Evolutionary conservation across 768 basidiomycete genomes (phyloP), one percentile per base, ranked within the genome.

Genomic region (Boletus coccyginus): DNA sequence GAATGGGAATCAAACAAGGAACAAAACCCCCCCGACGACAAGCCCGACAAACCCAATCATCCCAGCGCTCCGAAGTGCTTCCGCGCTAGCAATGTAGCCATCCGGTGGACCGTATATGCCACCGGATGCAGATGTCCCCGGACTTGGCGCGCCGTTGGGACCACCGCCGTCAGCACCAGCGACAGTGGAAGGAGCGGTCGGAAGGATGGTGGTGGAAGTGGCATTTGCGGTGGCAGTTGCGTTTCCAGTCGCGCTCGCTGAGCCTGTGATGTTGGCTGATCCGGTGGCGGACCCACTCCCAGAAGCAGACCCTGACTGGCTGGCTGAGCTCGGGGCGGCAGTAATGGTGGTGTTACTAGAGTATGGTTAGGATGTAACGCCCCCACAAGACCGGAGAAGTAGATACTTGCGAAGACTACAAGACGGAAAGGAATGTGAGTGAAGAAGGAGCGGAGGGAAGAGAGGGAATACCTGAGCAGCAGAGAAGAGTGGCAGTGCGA

Each of bases 61-160:
- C 14, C 80, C 56, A 7, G 77, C 72, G 56, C 80, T 82, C 40
- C 75, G 74, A 39, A 85, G 74, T 2, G 75, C 70, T 3, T 73
- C 62, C 8, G 82, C 88, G 13, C 77, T 80, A 31, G 85, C 80
- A 58, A 83, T 84, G 71, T 84, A 90, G 50, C 75, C 69, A 63
- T 91, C 88, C 46, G 78, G 76, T 46, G 88, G 88, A n/a, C 88
- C 88, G 57, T 78, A 86, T 36, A 79, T 70, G 29, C 82, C 85
- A 53, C 64, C 66, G 2, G 63, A 17, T 42, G 71, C 78, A 19
- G 74, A 59, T 46, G 75, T 70, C 21, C 87, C 88, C 27, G 88
- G 88, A 44, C 74, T 70, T 11, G 88, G 88, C 3, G 88, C 88
- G 0, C 70, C 67, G 31, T 72, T 62, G 5, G 72, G 53, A 14